These are phyloP conservation scores for Quercus ilex DNA, from an alignment of 306 rosid genomes.

Conservation along the genomic window DNA sequence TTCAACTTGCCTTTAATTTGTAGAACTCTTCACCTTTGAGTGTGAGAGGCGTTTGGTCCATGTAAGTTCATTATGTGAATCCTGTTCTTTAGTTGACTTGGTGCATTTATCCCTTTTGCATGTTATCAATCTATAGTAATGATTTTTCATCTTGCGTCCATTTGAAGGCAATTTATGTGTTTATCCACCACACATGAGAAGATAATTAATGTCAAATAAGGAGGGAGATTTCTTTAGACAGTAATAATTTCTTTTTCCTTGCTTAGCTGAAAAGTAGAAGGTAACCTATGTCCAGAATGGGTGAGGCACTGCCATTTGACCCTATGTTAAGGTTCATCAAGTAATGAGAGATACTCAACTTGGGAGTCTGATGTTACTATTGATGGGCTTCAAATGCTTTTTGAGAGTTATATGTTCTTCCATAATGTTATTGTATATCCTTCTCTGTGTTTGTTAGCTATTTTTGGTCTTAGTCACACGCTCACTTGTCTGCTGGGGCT, in stretches of 20 bases:
- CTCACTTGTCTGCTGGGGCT: neutral
- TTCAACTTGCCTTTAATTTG: conserved; percentile 15
- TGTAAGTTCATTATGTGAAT: conserved; percentile 31
- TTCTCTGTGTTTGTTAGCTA: neutral
- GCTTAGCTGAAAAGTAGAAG: neutral
- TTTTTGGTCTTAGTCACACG: neutral
- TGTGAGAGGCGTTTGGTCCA: conserved; percentile 33
- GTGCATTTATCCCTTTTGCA: conserved; percentile 20
- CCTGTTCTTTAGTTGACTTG: conserved; percentile 23
- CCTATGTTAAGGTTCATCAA: neutral
- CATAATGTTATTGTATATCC: neutral
- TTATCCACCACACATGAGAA: neutral
- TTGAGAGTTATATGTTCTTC: neutral
- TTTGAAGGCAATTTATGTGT: conserved; percentile 10
- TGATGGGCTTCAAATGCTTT: neutral
- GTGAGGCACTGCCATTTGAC: neutral
- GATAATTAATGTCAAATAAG: neutral
- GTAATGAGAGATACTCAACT: neutral
- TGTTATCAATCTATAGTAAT: conserved; percentile 11
- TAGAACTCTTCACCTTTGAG: conserved; percentile 24
- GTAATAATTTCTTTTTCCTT: neutral
- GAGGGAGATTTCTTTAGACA: neutral
- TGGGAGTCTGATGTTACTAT: neutral
- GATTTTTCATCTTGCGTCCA: conserved; percentile 18
- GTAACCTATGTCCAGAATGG: neutral